Evolutionary conservation across 2,329 filamentous ascomycete species (phyloP).

Genomic region (Samsoniella hepiali): DNA sequence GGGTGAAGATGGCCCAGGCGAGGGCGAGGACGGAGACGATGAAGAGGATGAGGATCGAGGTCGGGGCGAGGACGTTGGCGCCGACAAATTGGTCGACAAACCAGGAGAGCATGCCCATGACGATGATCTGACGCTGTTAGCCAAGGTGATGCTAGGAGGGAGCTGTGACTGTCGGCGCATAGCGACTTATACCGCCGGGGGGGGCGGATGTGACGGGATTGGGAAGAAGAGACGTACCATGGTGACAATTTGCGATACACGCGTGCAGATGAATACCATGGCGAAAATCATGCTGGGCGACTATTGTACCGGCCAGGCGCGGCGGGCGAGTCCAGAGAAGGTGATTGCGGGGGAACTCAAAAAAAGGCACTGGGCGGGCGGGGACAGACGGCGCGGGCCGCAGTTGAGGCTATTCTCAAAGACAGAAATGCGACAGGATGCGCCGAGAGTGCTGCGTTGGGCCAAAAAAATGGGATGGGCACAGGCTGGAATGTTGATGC

Average conservation of each 20-base stretch:
- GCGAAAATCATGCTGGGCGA: slow-evolving; percentile 56
- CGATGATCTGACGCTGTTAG: slow-evolving; percentile 50
- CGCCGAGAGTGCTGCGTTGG: background rate
- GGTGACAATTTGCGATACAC: slow-evolving; percentile 60
- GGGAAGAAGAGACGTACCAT: slow-evolving; percentile 36
- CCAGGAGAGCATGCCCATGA: slow-evolving; percentile 64
- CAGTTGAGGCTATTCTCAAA: background rate
- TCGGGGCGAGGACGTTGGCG: slow-evolving; percentile 56
- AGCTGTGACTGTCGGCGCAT: background rate
- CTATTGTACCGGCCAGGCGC: background rate
- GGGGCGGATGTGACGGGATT: background rate
- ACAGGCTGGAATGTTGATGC: slow-evolving; percentile 7
- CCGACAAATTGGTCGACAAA: slow-evolving; percentile 60
- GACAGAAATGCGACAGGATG: background rate
- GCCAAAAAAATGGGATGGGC: too few species aligned
- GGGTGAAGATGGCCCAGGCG: slow-evolving; percentile 62
- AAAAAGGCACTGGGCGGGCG: background rate
- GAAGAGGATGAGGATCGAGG: slow-evolving; percentile 64
- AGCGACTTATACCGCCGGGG: background rate
- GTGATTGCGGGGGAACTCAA: background rate
- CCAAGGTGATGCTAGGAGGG: background rate
- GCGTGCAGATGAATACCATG: slow-evolving; percentile 60
- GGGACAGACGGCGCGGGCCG: slow-evolving; percentile 6
- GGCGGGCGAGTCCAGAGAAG: background rate
- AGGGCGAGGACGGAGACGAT: slow-evolving; percentile 62